Percentiles rank a stretch among this genome's conserved stretches.
phyloP scores from a whole-genome alignment of 108 stramenopile genomes.

The Tribonema minus region DNA sequence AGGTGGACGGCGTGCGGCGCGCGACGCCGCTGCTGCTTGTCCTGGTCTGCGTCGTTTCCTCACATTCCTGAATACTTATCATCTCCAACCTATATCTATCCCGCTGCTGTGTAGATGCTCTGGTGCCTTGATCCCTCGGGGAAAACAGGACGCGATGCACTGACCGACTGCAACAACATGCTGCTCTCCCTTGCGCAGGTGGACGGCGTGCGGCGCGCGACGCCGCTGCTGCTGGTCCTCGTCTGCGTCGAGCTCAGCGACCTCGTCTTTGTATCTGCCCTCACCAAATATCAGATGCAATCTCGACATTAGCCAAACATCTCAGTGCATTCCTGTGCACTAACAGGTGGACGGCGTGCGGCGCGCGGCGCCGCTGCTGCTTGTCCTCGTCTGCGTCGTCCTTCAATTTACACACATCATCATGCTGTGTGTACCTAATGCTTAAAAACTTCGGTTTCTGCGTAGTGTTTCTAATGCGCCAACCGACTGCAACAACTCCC shows the following conservation, averaged over 20 bases:
- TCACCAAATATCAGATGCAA: no score
- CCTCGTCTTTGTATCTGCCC: no score
- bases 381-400: slow-evolving; percentile 6
- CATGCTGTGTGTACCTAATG: background rate
- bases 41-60: slow-evolving; percentile 11
- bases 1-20: background rate
- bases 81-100: background rate
- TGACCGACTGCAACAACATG: no score
- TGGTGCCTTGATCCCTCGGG: no score
- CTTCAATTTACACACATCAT: background rate
- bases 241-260: slow-evolving; percentile 53
- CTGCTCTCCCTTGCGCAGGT: no score
- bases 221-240: slow-evolving; percentile 48
- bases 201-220: slow-evolving; percentile 35
- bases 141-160: no score
- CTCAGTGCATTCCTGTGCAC: background rate
- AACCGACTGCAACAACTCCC: no score
- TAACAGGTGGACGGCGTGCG: background rate
- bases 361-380: slow-evolving; percentile 24
- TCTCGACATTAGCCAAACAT: no score
- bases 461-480: no score
- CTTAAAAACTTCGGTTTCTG: no score
- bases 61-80: no score
- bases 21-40: slow-evolving; percentile 24
- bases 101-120: background rate